Evolutionary conservation across 2,329 filamentous ascomycete species (phyloP), one percentile per base, ranked within the genome.

Genomic region (Apiospora pterosperma): DNA sequence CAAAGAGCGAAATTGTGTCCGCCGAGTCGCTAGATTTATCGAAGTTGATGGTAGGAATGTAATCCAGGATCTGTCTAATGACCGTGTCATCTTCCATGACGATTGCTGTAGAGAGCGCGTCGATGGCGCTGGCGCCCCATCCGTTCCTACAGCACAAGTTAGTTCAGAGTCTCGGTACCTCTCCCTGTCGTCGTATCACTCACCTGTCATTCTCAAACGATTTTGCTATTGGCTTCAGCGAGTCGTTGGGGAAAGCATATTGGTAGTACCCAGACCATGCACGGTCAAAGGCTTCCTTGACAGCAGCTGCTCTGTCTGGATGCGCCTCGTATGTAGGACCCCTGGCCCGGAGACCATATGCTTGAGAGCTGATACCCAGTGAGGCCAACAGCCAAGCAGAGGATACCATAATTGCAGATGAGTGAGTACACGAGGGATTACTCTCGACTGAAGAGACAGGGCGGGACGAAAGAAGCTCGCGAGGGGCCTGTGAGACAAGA

Each of bases 101-200:
- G 60, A 94, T 81, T 8, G 92, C 92, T 0, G 93, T 96, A 65
- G 87, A 90, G 59, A 97, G 81, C 1, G 92, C 91, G 75, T 97
- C 93, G 16, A 96, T 85, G 0, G 92, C 91, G 48, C 89, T 93
- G 36, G 92, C 92, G 28, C 92, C 93, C 93, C 93, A 97, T 63
- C 88, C 90, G 72, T 94, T 94, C 67, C 92, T 94, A 65, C 44
- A 48, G n/a, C 36, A 39, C 11, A 25, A 19, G 58, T 60, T 19
- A 60, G 58, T 39, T 10, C 5, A 14, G 58, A 60, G 58, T 38
- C 31, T 25, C 19, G 2, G 10, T 23, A 36, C 28, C 55, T 21
- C 19, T 25, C 8, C 34, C 16, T 36, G 59, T 58, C 34, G 55
- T 55, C n/a, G 34, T 55, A 7, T 25, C 39, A 72, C 80, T 68